phyloP scores from a whole-genome alignment of 208 protist species.

The Giardia duodenalis region DNA sequence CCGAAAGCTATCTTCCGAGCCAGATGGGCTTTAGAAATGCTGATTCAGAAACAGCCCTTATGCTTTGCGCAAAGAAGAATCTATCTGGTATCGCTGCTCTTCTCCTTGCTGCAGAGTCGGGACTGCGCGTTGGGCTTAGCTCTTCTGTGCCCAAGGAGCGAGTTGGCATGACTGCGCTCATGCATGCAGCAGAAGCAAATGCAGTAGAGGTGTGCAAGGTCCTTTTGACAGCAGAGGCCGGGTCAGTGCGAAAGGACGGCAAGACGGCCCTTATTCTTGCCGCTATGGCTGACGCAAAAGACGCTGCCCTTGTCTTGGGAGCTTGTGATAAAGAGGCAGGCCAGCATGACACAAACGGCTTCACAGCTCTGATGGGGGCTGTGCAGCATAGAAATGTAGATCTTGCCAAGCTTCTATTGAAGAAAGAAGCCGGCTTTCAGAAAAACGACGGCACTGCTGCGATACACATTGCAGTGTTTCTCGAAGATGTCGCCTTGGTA shows the following conservation, averaged over 20 bases:
- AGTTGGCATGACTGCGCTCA: background rate
- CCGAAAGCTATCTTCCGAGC: no score
- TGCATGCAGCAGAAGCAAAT: background rate
- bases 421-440: background rate
- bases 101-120: no score
- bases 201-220: background rate
- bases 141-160: no score
- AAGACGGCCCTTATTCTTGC: background rate
- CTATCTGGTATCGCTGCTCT: no score
- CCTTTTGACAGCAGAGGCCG: background rate
- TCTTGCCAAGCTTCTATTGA: background rate
- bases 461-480: background rate
- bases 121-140: no score
- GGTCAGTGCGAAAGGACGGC: background rate
- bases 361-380: background rate
- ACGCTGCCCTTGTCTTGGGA: background rate
- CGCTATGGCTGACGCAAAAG: background rate
- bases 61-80: no score
- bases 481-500: background rate
- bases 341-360: background rate
- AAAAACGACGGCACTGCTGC: background rate
- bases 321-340: background rate
- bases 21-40: no score
- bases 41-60: no score
- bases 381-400: background rate